A percentile compares a stretch with the other conserved stretches of the same genome.
Evolutionary conservation across 169 alveolate genomes (phyloP).

Genomic region (Plasmodium vivax): DNA sequence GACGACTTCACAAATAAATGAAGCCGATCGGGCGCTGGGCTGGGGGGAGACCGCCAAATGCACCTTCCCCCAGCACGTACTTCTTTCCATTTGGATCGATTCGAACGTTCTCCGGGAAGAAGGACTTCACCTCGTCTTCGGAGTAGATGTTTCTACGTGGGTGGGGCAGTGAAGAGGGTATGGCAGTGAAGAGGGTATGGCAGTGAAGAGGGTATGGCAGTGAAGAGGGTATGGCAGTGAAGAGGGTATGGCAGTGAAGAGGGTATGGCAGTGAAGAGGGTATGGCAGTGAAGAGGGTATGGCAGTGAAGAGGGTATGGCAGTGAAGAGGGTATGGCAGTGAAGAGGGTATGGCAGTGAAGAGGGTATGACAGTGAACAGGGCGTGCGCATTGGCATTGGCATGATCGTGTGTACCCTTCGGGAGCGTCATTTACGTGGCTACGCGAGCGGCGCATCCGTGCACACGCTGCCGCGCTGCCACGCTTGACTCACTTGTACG

Average conservation of each 20-base stretch:
- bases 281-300: too few species aligned
- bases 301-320: too few species aligned
- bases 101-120: conserved; percentile 67
- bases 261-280: too few species aligned
- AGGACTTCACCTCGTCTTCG: conserved; percentile 73
- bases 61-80: background rate
- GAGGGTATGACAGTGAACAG: too few species aligned
- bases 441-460: background rate
- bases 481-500: conserved; percentile 19
- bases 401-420: too few species aligned
- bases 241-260: too few species aligned
- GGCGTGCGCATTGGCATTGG: background rate
- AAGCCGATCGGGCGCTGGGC: background rate
- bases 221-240: too few species aligned
- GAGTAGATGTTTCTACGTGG: conserved; percentile 46
- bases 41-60: background rate
- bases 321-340: too few species aligned
- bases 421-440: background rate
- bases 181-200: too few species aligned
- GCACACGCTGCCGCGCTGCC: background rate
- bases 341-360: too few species aligned
- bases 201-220: too few species aligned
- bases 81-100: conserved; percentile 74
- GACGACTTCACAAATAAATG: background rate
- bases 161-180: background rate